Conservation (phyloP, 2,329 filamentous ascomycete species). For the Fusarium sp. region DNA sequence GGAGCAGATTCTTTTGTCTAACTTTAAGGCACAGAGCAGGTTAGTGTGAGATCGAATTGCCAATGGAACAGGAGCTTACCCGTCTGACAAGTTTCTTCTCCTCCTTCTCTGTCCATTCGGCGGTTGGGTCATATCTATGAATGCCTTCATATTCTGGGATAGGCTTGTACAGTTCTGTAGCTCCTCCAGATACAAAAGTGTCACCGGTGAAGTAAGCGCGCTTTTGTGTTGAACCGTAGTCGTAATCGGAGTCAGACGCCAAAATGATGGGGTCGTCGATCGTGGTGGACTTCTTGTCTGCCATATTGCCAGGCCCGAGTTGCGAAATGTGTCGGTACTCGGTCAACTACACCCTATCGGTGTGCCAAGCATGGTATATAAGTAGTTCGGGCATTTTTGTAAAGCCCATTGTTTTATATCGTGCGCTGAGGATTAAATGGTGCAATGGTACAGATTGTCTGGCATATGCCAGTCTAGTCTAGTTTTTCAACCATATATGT, state of each 20-base stretch:
- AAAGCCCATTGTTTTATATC: not conserved
- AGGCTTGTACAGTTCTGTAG: constrained; percentile 56
- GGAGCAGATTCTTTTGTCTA: constrained; percentile 49
- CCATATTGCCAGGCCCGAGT: not conserved
- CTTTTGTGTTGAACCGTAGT: not conserved
- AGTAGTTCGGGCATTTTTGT: not conserved
- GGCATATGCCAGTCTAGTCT: not conserved
- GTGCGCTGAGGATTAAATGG: constrained; percentile 4
- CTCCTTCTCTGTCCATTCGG: constrained; percentile 67
- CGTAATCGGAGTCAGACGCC: not conserved
- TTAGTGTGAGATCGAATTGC: not conserved
- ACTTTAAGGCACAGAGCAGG: constrained; percentile 20
- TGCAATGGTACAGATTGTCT: not conserved
- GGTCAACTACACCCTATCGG: not conserved
- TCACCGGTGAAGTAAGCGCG: constrained; percentile 4
- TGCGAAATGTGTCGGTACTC: not conserved
- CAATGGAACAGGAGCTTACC: constrained; percentile 46
- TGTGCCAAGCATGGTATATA: not conserved
- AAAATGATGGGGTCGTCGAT: not conserved
- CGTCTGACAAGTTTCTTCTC: constrained; percentile 66
- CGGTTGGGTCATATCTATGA: constrained; percentile 69
- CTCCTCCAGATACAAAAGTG: constrained; percentile 2
- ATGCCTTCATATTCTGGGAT: constrained; percentile 68
- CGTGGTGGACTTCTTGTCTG: not conserved
- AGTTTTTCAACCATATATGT: not conserved